Evolutionary conservation across 1,284 basidiomycete genomes (phyloP), one percentile per base, ranked within the genome.

Genomic region (Austroboletus niveus): DNA sequence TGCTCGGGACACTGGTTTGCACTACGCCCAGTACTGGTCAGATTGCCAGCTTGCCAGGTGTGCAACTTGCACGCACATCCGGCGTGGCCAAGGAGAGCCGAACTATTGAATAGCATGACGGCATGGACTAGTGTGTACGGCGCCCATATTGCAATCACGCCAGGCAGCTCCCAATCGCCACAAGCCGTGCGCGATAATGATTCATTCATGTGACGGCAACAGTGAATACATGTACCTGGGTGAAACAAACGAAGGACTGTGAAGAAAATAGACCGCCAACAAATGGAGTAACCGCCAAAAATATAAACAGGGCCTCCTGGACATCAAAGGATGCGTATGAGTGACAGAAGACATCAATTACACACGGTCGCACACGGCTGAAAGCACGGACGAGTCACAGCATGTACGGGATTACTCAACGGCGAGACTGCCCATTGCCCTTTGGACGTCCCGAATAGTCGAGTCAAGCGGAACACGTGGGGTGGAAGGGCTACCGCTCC

Each of bases 391-490:
- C 12, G 35, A 32, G 52, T 42, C 46, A 55, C 41, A 20, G 49
- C 48, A 36, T 36, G 50, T 68, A 32, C 31, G 22, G 31, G 12
- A 32, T 82, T 69, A 89, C 76, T 90, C 87, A 47, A 82, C 84
- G 55, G 87, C 81, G 49, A 89, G 73, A 45, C 84, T 80, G 58
- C 81, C 83, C 81, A 93, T 83, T 29, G 86, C 86, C 72, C 85
- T 82, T 72, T 89, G 83, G 38, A 91, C 80, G 59, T 88, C 85
- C 55, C 79, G 79, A 71, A 90, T 76, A 3, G 81, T 80, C 60
- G 83, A 84, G 54, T 84, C 85, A 43, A 82, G 72, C 43, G 77
- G 76, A 51, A 71, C 74, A 51, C 69, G 67, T 47, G 54, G 52
- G 9, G 42, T 50, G 36, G 64, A 45, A 45, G 68, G 60, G 48